phyloP scores from a whole-genome alignment of 2,329 filamentous ascomycete genomes.

The Xylaria sp. region DNA sequence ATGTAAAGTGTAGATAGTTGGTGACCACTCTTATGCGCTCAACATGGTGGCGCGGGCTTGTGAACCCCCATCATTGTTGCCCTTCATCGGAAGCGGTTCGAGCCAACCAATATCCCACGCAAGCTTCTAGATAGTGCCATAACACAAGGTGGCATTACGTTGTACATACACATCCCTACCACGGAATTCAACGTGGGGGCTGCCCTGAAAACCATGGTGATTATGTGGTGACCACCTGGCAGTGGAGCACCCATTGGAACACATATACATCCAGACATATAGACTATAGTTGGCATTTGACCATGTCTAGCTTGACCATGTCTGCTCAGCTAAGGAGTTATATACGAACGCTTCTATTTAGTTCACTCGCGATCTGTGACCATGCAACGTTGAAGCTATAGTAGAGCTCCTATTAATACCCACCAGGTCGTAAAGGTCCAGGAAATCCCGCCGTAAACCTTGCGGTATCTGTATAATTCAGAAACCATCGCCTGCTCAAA shows the following conservation, averaged over 20 bases:
- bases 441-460: not conserved
- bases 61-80: not conserved
- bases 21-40: not conserved
- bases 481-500: conserved; percentile 13
- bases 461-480: conserved; percentile 8
- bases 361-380: not conserved
- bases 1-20: not conserved
- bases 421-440: not conserved
- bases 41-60: not conserved
- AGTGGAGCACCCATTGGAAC: too few relatives aligned
- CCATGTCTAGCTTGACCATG: conserved; percentile 1
- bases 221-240: too few relatives aligned
- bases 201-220: not conserved
- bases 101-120: not conserved
- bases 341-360: conserved; percentile 4
- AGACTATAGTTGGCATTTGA: not conserved
- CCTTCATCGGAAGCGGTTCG: not conserved
- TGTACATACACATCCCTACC: not conserved
- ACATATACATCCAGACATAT: not conserved
- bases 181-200: not conserved
- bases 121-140: not conserved
- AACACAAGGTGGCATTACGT: not conserved
- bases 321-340: not conserved
- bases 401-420: conserved; percentile 4
- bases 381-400: conserved; percentile 13